A percentile compares a stretch with the other conserved stretches of the same genome.
phyloP scores from a whole-genome alignment of 73 alveolate genomes.

The Blepharisma japonicum region DNA sequence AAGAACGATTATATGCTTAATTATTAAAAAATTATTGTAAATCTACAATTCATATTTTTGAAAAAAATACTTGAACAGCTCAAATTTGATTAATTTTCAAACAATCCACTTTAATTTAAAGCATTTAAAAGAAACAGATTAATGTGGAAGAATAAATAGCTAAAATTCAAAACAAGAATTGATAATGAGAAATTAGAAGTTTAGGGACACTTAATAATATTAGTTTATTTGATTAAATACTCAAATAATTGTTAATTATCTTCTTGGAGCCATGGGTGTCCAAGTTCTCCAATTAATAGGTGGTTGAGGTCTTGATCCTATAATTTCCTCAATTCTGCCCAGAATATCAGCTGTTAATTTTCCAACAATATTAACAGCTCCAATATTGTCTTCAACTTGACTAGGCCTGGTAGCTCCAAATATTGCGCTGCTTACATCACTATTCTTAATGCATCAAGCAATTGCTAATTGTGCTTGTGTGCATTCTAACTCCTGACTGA shows the following conservation, averaged over 20 bases:
- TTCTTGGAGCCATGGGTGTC: background rate
- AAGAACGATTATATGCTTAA: too few species aligned
- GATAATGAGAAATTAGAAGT: too few species aligned
- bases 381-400: conserved; percentile 31
- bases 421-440: conserved; percentile 32
- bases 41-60: too few species aligned
- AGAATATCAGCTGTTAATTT: conserved; percentile 34
- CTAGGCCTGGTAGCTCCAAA: conserved; percentile 33
- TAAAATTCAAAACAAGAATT: too few species aligned
- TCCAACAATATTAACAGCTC: conserved; percentile 26
- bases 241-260: background rate
- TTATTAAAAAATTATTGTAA: too few species aligned
- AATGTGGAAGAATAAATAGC: too few species aligned
- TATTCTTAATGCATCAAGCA: conserved; percentile 41
- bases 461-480: conserved; percentile 42
- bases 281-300: conserved; percentile 27
- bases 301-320: conserved; percentile 32
- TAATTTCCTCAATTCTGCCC: conserved; percentile 26
- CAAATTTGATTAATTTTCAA: too few species aligned
- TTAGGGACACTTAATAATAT: too few species aligned
- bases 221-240: too few species aligned
- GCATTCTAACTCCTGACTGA: conserved; percentile 36
- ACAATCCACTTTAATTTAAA: too few species aligned
- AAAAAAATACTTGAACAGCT: too few species aligned
- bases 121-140: too few species aligned